Percentiles rank a stretch among this genome's conserved stretches.
Evolutionary conservation across 1,284 basidiomycete species (phyloP).

Genomic region (Puccinia horiana): DNA sequence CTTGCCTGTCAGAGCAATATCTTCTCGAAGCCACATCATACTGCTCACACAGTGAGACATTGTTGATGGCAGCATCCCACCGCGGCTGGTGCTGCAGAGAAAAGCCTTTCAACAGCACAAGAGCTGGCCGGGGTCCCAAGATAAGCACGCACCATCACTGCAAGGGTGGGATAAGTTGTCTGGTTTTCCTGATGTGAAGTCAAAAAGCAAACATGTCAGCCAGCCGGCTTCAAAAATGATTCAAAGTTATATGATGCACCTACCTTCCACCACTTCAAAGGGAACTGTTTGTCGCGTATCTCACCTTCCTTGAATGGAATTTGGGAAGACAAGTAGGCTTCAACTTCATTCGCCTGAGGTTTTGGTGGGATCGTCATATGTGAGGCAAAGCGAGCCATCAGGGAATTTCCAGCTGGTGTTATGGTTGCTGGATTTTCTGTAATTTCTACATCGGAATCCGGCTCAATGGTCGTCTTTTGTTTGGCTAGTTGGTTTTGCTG

Average conservation of each 20-base stretch:
- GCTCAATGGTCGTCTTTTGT: neutral
- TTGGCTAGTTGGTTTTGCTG: neutral
- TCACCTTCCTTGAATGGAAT: neutral
- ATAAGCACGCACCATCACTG: neutral
- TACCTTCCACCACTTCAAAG: neutral
- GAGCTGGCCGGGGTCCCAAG: neutral
- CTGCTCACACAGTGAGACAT: neutral
- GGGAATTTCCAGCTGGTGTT: neutral
- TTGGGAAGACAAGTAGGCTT: neutral
- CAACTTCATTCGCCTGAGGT: neutral
- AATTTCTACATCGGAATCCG: neutral
- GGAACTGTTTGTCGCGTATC: neutral
- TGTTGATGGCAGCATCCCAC: neutral
- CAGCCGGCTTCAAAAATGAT: too few species aligned
- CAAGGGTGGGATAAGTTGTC: neutral
- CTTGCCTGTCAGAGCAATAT: neutral
- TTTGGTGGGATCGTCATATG: neutral
- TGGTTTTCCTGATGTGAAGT: neutral
- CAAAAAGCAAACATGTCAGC: too few species aligned
- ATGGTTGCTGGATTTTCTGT: neutral
- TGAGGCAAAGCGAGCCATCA: neutral
- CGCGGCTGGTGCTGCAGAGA: slow-evolving; percentile 15
- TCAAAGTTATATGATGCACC: too few species aligned
- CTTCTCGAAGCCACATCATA: slow-evolving; percentile 23
- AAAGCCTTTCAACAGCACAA: neutral